These are phyloP conservation scores for Globisporangium perplexum DNA, from an alignment of 352 stramenopile species.

Conservation along the genomic window DNA sequence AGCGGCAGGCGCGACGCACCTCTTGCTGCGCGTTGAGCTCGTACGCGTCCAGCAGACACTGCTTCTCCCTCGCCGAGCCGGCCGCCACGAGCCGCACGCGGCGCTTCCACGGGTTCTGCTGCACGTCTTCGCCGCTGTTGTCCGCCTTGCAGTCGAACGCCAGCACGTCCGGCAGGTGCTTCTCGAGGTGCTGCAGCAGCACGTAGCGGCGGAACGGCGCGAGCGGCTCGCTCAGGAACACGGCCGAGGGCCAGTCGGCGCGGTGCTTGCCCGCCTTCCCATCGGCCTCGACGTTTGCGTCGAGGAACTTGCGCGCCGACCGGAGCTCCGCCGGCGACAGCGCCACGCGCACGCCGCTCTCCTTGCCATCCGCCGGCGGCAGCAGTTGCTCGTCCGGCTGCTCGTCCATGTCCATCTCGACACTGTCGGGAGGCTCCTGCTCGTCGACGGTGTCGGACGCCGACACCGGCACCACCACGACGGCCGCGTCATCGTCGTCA, in stretches of 20 bases:
- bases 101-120: conserved; percentile 51
- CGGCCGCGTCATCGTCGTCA: background rate
- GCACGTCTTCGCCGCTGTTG: conserved; percentile 25
- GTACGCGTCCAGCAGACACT: conserved; percentile 26
- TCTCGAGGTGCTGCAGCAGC: conserved; percentile 42
- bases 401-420: background rate
- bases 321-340: conserved; percentile 5
- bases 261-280: conserved; percentile 10
- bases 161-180: conserved; percentile 30
- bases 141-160: conserved; percentile 65
- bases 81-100: conserved; percentile 45
- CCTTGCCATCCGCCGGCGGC: background rate
- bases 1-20: background rate
- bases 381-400: background rate
- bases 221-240: conserved; percentile 52
- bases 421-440: background rate
- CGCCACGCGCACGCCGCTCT: background rate
- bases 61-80: conserved; percentile 17
- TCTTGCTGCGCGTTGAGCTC: conserved; percentile 25
- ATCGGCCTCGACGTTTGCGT: conserved; percentile 18
- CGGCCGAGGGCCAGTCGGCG: conserved; percentile 19
- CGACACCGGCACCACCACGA: no score
- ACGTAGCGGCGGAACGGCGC: conserved; percentile 60
- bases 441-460: background rate
- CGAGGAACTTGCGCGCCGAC: conserved; percentile 34